A percentile compares a stretch with the other conserved stretches of the same genome.
Conservation (phyloP, 768 basidiomycete genomes). For the Lactarius quietus region DNA sequence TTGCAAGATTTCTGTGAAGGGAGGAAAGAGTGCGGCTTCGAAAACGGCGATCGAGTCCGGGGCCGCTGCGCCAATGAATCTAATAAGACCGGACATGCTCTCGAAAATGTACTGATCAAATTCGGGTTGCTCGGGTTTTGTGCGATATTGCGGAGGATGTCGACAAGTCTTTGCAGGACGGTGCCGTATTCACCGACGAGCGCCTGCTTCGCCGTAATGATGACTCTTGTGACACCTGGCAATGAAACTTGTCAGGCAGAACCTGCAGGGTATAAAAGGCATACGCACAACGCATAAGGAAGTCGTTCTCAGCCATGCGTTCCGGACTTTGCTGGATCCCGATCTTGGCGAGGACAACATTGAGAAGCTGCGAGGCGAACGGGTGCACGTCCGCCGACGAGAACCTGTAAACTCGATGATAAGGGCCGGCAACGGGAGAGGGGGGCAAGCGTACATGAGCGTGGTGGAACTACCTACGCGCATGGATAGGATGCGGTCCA, state of each 20-base stretch:
- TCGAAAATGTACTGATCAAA: conserved; percentile 97
- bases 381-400: conserved; percentile 83
- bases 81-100: conserved; percentile 89
- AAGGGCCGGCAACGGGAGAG: neutral
- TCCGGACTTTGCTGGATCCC: conserved; percentile 77
- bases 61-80: conserved; percentile 76
- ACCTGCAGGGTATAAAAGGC: conserved; percentile 3
- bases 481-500: conserved; percentile 91
- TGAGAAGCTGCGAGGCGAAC: conserved; percentile 67
- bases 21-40: conserved; percentile 77
- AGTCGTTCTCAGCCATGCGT: conserved; percentile 95
- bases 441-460: conserved; percentile 56
- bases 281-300: conserved; percentile 90
- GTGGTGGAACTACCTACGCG: conserved; percentile 58
- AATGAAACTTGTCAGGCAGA: neutral
- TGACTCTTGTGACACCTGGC: conserved; percentile 87
- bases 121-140: conserved; percentile 97
- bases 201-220: conserved; percentile 81
- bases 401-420: conserved; percentile 51
- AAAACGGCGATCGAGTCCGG: conserved; percentile 67
- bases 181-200: conserved; percentile 64
- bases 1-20: conserved; percentile 83
- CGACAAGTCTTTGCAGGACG: conserved; percentile 69
- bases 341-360: conserved; percentile 73
- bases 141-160: conserved; percentile 81